Conservation (phyloP, 2,329 filamentous ascomycete genomes). For the Cryphonectria nitschkei region DNA sequence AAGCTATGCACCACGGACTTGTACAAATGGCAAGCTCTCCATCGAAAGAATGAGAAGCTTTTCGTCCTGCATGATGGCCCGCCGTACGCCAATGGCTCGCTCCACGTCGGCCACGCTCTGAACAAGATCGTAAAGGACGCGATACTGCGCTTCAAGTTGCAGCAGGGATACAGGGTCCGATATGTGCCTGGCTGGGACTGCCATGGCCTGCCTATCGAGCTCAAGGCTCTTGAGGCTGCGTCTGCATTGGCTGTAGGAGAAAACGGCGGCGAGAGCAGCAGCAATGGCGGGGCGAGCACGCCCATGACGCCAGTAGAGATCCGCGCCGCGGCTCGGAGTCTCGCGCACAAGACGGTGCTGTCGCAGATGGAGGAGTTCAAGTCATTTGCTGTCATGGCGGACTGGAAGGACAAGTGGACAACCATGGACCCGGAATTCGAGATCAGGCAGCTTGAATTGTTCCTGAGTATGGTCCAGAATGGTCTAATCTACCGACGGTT, state of each 20-base stretch:
- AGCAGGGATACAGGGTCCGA: constrained; percentile 72
- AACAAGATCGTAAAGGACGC: constrained; percentile 99
- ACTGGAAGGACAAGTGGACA: constrained; percentile 76
- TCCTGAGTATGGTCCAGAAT: constrained; percentile 73
- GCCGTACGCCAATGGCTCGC: constrained; percentile 89
- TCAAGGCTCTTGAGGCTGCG: constrained; percentile 78
- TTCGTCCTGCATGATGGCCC: constrained; percentile 95
- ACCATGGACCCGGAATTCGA: constrained; percentile 81
- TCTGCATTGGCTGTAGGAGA: constrained; percentile 34
- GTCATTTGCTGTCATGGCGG: constrained; percentile 77
- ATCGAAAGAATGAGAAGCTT: constrained; percentile 55
- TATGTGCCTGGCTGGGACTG: constrained; percentile 98
- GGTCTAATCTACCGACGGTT: constrained; percentile 77
- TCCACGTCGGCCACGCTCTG: constrained; percentile 92
- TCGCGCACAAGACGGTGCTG: constrained; percentile 70
- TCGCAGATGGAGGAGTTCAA: constrained; percentile 75
- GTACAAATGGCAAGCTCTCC: constrained; percentile 80
- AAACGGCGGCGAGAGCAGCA: constrained; percentile 19
- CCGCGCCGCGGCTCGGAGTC: constrained; percentile 63
- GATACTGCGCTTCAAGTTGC: constrained; percentile 79
- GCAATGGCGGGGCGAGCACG: constrained; percentile 23
- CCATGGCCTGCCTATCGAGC: constrained; percentile 93
- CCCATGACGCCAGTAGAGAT: constrained; percentile 60
- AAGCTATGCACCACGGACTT: constrained; percentile 82
- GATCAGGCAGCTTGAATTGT: constrained; percentile 73